A percentile compares a stretch with the other conserved stretches of the same genome.
Conservation (phyloP, 495 filamentous ascomycete genomes). For the Recurvomyces mirabilis region DNA sequence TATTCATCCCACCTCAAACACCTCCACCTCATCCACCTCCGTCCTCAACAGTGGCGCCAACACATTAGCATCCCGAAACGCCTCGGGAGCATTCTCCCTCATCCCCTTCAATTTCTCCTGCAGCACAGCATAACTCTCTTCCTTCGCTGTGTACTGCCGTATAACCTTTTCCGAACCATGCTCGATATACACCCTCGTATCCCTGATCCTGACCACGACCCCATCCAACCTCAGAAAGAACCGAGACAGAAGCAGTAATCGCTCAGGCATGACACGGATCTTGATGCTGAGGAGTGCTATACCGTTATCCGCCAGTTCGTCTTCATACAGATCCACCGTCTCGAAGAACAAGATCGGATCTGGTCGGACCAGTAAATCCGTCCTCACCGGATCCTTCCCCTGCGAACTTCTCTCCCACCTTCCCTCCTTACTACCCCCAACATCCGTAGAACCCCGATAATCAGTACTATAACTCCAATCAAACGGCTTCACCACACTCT, state of each 20-base stretch:
- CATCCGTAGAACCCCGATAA: slow-evolving; percentile 56
- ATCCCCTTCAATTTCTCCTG: slow-evolving; percentile 58
- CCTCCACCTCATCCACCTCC: slow-evolving; percentile 46
- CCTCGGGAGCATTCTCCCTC: slow-evolving; percentile 63
- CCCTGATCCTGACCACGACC: slow-evolving; percentile 73
- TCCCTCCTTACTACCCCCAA: not conserved
- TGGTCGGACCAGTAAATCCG: slow-evolving; percentile 68
- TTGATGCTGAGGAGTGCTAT: slow-evolving; percentile 81
- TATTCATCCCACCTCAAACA: slow-evolving; percentile 11
- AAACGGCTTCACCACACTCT: slow-evolving; percentile 86
- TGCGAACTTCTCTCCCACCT: slow-evolving; percentile 8
- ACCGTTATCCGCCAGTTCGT: slow-evolving; percentile 95
- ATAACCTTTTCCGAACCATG: slow-evolving; percentile 73
- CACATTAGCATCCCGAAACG: slow-evolving; percentile 73
- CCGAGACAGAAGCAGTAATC: slow-evolving; percentile 72
- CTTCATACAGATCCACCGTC: slow-evolving; percentile 90
- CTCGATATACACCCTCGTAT: slow-evolving; percentile 87
- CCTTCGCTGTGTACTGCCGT: slow-evolving; percentile 75
- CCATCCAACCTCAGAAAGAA: slow-evolving; percentile 90
- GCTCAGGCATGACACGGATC: slow-evolving; percentile 77
- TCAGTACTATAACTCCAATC: slow-evolving; percentile 94
- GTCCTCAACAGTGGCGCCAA: slow-evolving; percentile 58
- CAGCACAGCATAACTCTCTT: slow-evolving; percentile 66
- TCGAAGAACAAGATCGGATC: slow-evolving; percentile 95
- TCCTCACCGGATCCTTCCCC: slow-evolving; percentile 46